These are phyloP conservation scores for Neurospora discreta DNA, from an alignment of 495 filamentous ascomycete genomes.

Conservation along the genomic window DNA sequence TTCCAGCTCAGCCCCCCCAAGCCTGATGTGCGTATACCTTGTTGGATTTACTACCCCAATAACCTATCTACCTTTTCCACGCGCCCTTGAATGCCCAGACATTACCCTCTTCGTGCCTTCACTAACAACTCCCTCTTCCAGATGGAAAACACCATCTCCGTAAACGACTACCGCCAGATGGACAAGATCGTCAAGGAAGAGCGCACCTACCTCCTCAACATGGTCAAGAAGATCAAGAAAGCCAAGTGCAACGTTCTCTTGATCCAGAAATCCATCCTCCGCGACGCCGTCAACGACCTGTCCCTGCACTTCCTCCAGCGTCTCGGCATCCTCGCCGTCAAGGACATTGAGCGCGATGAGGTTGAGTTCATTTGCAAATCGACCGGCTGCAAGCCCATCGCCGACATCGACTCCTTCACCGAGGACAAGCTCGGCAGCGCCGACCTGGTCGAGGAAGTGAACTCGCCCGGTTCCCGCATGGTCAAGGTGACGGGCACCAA, in stretches of 20 bases:
- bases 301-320: constrained; percentile 95
- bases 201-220: constrained; percentile 91
- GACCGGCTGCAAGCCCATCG: constrained; percentile 96
- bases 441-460: constrained; percentile 86
- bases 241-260: constrained; percentile 97
- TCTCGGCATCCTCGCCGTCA: constrained; percentile 87
- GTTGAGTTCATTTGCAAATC: constrained; percentile 98
- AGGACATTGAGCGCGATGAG: constrained; percentile 97
- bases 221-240: constrained; percentile 99
- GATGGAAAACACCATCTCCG: constrained; percentile 99
- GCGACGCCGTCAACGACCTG: constrained; percentile 95
- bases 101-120: not conserved
- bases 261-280: constrained; percentile 96
- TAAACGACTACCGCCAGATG: constrained; percentile 99
- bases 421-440: constrained; percentile 98
- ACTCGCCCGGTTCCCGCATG: constrained; percentile 74
- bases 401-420: constrained; percentile 96
- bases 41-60: no score
- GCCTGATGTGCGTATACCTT: constrained; percentile 61
- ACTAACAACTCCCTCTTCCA: constrained; percentile 22
- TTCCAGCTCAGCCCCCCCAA: constrained; percentile 98
- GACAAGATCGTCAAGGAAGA: constrained; percentile 99
- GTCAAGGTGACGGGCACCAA: constrained; percentile 92
- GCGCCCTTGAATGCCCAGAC: no score
- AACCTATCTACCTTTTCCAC: no score